Evolutionary conservation across 2,329 filamentous ascomycete genomes (phyloP).

Genomic region (Xylaria sp.): DNA sequence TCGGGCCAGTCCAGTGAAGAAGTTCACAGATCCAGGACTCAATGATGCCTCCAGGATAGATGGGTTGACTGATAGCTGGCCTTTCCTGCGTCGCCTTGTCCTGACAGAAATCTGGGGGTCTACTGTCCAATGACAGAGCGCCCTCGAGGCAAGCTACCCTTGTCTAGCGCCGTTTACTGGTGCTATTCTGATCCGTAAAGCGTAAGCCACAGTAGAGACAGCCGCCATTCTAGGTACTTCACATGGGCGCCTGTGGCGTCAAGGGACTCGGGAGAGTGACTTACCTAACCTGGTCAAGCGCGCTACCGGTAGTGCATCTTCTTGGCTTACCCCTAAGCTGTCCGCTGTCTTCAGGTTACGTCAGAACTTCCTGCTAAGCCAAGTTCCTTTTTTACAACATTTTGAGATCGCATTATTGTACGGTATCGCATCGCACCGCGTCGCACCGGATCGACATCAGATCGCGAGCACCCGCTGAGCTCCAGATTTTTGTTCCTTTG

Average conservation of each 20-base stretch:
- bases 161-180: conserved; percentile 31
- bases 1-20: conserved; percentile 36
- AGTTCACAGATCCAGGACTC: conserved; percentile 30
- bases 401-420: neutral
- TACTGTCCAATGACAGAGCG: conserved; percentile 40
- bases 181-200: conserved; percentile 9
- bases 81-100: conserved; percentile 44
- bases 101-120: conserved; percentile 38
- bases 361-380: conserved; percentile 17
- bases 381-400: conserved; percentile 12
- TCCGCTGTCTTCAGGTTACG: conserved; percentile 1
- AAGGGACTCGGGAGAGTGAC: neutral
- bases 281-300: neutral
- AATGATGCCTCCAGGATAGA: conserved; percentile 10
- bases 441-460: conserved; percentile 10
- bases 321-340: neutral
- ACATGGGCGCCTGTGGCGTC: conserved; percentile 21
- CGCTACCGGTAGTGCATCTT: too few relatives aligned
- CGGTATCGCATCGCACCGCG: conserved; percentile 13
- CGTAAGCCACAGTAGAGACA: conserved; percentile 32
- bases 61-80: conserved; percentile 46
- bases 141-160: conserved; percentile 44
- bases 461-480: conserved; percentile 11
- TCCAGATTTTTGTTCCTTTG: neutral
- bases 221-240: conserved; percentile 21